These are phyloP conservation scores for Pleurotus ostreatus DNA, from an alignment of 768 basidiomycete genomes.

Conservation along the genomic window DNA sequence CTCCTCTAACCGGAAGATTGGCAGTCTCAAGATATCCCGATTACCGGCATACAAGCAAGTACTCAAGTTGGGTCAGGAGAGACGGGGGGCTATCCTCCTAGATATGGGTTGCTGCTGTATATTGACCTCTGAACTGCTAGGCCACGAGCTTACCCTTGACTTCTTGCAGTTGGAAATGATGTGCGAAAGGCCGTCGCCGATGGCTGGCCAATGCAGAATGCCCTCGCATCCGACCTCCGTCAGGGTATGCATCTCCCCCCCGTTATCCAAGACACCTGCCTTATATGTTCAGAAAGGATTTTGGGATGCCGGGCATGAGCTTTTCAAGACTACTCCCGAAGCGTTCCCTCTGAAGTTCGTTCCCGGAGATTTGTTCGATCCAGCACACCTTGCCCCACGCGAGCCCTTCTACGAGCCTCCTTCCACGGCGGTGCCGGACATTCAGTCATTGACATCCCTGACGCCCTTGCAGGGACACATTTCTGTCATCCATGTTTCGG, in stretches of 20 bases:
- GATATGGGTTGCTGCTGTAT: constrained; percentile 43
- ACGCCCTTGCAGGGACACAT: constrained; percentile 42
- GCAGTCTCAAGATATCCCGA: constrained; percentile 26
- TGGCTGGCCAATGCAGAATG: constrained; percentile 33
- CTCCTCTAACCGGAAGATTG: neutral
- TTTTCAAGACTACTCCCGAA: constrained; percentile 50
- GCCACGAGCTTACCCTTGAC: neutral
- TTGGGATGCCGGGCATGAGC: constrained; percentile 59
- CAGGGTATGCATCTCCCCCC: constrained; percentile 18
- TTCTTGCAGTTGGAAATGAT: constrained; percentile 35
- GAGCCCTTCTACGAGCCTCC: constrained; percentile 22
- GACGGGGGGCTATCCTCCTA: constrained; percentile 29
- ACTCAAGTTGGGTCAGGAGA: constrained; percentile 21
- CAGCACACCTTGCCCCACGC: constrained; percentile 31
- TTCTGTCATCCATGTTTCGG: constrained; percentile 44
- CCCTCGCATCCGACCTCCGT: constrained; percentile 33
- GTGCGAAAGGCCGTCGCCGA: constrained; percentile 32
- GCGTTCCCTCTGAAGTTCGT: constrained; percentile 55
- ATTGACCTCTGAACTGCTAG: neutral
- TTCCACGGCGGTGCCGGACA: constrained; percentile 15
- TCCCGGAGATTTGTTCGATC: constrained; percentile 50
- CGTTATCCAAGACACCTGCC: neutral
- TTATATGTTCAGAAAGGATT: constrained; percentile 33
- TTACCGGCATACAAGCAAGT: constrained; percentile 29
- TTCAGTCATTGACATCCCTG: constrained; percentile 33